Conservation (phyloP, 1,139 yeast genomes). For the Yamadazyma triangularis region DNA sequence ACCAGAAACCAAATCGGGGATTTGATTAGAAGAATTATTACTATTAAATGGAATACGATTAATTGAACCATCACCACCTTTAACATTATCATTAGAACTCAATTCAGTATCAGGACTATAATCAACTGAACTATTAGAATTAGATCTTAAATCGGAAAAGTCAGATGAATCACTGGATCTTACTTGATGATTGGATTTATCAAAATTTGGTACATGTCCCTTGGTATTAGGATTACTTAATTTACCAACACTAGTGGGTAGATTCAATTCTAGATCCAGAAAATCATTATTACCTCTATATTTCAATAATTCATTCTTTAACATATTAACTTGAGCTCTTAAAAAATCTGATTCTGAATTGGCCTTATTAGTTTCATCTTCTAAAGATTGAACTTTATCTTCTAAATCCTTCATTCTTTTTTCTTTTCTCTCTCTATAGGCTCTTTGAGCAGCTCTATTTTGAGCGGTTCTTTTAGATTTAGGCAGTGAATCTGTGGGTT, state of each 20-base stretch:
- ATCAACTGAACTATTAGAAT: slow-evolving; percentile 13
- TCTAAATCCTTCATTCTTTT: slow-evolving; percentile 81
- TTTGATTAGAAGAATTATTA: slow-evolving; percentile 9
- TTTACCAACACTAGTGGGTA: slow-evolving; percentile 32
- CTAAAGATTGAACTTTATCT: slow-evolving; percentile 66
- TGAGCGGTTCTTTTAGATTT: slow-evolving; percentile 89
- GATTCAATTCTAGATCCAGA: slow-evolving; percentile 13
- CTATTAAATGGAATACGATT: slow-evolving; percentile 2
- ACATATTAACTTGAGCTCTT: slow-evolving; percentile 68
- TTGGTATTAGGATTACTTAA: slow-evolving; percentile 21
- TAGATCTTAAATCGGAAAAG: slow-evolving; percentile 11
- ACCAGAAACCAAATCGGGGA: slow-evolving; percentile 36
- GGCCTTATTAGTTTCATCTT: slow-evolving; percentile 61
- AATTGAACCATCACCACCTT: slow-evolving; percentile 20
- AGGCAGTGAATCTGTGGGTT: slow-evolving; percentile 77
- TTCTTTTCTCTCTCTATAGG: slow-evolving; percentile 93
- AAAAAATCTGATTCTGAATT: slow-evolving; percentile 69
- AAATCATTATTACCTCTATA: slow-evolving; percentile 44
- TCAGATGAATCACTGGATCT: slow-evolving; percentile 2
- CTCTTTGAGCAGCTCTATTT: slow-evolving; percentile 96
- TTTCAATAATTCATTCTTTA: slow-evolving; percentile 67
- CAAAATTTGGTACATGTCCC: slow-evolving; percentile 2
- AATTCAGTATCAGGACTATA: slow-evolving; percentile 20
- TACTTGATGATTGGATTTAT: slow-evolving; percentile 4
- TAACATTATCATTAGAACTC: slow-evolving; percentile 13